These are phyloP conservation scores for Mycothermus thermophilus DNA, from an alignment of 495 filamentous ascomycete genomes.

Conservation along the genomic window DNA sequence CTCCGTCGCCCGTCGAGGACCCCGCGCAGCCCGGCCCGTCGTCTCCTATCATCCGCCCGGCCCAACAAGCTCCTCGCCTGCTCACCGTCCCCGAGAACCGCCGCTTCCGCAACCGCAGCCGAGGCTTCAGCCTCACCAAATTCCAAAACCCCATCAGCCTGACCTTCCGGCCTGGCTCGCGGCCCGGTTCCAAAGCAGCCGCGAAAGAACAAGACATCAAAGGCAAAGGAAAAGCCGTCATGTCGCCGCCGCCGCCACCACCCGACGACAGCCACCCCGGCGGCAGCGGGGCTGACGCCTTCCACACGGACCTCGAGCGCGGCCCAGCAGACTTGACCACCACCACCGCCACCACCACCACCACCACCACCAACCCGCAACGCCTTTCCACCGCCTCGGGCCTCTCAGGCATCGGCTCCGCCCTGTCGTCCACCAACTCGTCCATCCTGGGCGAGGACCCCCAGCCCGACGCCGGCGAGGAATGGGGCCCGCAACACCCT, in stretches of 20 bases:
- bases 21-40: slow-evolving; percentile 19
- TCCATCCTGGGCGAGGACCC: slow-evolving; percentile 43
- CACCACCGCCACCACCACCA: too few species aligned
- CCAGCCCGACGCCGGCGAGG: slow-evolving; percentile 37
- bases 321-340: slow-evolving; percentile 24
- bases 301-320: slow-evolving; percentile 38
- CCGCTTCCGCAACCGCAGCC: slow-evolving; percentile 16
- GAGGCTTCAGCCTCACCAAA: slow-evolving; percentile 21
- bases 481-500: slow-evolving; percentile 82
- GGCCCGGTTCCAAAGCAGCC: slow-evolving; percentile 5
- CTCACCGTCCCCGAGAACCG: slow-evolving; percentile 18
- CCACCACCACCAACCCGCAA: neutral
- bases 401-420: slow-evolving; percentile 33
- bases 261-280: neutral
- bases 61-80: too few species aligned
- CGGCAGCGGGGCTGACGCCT: slow-evolving; percentile 13
- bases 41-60: too few species aligned
- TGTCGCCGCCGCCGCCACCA: slow-evolving; percentile 14
- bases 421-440: slow-evolving; percentile 35
- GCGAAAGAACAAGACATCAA: slow-evolving; percentile 13
- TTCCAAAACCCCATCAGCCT: slow-evolving; percentile 20
- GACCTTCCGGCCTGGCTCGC: slow-evolving; percentile 15
- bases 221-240: slow-evolving; percentile 34
- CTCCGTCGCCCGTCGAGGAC: slow-evolving; percentile 19
- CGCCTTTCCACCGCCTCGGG: slow-evolving; percentile 26